Evolutionary conservation across 768 basidiomycete species (phyloP), one percentile per base, ranked within the genome.

Genomic region (Phanerodontia chrysosporium): DNA sequence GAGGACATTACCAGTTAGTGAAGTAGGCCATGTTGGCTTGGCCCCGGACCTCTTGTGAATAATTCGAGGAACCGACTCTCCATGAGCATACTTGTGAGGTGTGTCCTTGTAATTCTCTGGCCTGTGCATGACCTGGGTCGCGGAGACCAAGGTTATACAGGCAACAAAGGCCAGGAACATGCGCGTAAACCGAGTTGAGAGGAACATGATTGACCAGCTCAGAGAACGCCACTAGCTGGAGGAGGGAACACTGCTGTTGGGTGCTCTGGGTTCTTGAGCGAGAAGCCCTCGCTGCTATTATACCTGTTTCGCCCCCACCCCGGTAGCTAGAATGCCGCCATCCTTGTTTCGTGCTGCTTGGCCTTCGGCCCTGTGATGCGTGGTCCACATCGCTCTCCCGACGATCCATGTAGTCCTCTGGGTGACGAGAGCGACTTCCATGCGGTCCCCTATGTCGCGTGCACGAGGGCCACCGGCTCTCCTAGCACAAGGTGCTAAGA

Each of bases 41-140:
- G 62, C 55, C 10, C 58, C 61, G 10, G 64, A 62, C 16, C 80
- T 74, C 63, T 73, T 76, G 39, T 78, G 71, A 32, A 83, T 73
- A 42, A 69, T 65, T 25, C 78, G 69, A 3, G 75, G 73, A 62
- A 75, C 70, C 5, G 78, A 73, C 58, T 68, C 51, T 5, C 58
- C 64, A 0, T 53, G 56, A 7, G 44, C 60, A 39, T 76, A 73
- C 60, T 73, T 76, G 21, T 75, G 70, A 22, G 75, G 72, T 2
- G 76, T 60, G 12, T 72, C 69, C 67, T 78, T 81, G 68, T 78
- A 84, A 29, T 68, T 71, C 29, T 64, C 75, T 0, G 83, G 83
- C 25, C 82, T 76, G 53, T 72, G 79, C 83, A 85, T 84, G 42
- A 80, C 71, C 65, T 81, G 79, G 2, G 83, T 83, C 9, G 64